Conservation (phyloP, 169 alveolate genomes). For the Eimeria necatrix region DNA sequence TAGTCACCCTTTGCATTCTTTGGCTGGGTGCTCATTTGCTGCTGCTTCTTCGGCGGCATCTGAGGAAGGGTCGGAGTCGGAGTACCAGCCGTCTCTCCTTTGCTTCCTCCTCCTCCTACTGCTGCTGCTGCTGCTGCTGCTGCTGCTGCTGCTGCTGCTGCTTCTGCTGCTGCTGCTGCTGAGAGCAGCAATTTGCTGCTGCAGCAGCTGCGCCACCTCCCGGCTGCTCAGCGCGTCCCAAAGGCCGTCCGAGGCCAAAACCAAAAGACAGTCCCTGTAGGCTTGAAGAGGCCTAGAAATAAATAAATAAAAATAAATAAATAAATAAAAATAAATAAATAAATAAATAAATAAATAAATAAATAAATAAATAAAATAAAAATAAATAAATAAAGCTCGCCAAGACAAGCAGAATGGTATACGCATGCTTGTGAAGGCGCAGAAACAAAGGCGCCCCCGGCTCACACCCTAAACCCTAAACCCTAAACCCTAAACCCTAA, state of each 20-base stretch:
- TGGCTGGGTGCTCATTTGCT: background rate
- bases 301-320: background rate
- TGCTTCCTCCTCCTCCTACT: background rate
- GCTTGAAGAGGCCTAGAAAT: background rate
- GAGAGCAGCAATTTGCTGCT: background rate
- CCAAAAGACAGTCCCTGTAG: background rate
- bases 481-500: no score
- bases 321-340: no score
- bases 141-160: background rate
- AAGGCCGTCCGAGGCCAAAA: background rate
- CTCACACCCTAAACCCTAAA: no score
- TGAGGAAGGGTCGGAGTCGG: background rate
- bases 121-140: background rate
- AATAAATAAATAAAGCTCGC: no score
- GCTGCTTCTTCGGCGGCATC: background rate
- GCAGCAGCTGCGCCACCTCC: background rate
- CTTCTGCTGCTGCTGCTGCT: slow-evolving; percentile 2
- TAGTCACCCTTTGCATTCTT: background rate
- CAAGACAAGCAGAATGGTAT: no score
- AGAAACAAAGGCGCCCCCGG: no score
- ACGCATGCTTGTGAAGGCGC: no score
- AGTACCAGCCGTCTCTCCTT: slow-evolving; percentile 22
- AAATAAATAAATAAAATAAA: background rate
- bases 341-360: background rate
- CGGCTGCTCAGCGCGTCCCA: slow-evolving; percentile 16